Conservation (phyloP, 805 yeast genomes). For the Allodekkera sacchari region DNA sequence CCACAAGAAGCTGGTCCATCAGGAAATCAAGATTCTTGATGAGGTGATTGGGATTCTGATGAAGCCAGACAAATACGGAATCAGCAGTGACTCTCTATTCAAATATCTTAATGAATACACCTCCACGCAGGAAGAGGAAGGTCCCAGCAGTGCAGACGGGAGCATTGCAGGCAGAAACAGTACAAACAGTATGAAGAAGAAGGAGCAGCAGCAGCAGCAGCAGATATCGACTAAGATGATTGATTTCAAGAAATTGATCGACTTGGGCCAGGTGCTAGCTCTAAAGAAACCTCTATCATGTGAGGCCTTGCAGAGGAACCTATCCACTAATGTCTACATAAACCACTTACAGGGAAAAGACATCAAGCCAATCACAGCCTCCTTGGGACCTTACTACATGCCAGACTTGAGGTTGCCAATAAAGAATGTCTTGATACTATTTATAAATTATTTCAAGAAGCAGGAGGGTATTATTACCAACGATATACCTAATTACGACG, state of each 20-base stretch:
- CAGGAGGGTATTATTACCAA: conserved; percentile 2
- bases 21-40: conserved; percentile 16
- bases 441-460: conserved; percentile 16
- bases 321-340: conserved; percentile 22
- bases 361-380: conserved; percentile 1
- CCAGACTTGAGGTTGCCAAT: conserved; percentile 22
- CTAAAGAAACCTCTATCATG: conserved; percentile 2
- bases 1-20: conserved; percentile 7
- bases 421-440: conserved; percentile 20
- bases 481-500: not conserved
- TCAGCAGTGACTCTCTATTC: conserved; percentile 14
- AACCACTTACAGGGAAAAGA: conserved; percentile 13
- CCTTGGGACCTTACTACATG: conserved; percentile 11
- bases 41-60: conserved; percentile 17
- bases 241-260: conserved; percentile 18
- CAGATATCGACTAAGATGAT: conserved; percentile 14
- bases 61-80: conserved; percentile 12
- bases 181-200: not conserved
- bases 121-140: not conserved
- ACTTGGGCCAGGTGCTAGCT: conserved; percentile 19
- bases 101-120: conserved; percentile 8
- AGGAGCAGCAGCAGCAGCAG: conserved; percentile 3
- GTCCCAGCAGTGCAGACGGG: no score
- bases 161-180: no score
- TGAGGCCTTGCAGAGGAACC: conserved; percentile 3